Evolutionary conservation across 495 filamentous ascomycete species (phyloP), one percentile per base, ranked within the genome.

Genomic region (Neurospora pannonica): DNA sequence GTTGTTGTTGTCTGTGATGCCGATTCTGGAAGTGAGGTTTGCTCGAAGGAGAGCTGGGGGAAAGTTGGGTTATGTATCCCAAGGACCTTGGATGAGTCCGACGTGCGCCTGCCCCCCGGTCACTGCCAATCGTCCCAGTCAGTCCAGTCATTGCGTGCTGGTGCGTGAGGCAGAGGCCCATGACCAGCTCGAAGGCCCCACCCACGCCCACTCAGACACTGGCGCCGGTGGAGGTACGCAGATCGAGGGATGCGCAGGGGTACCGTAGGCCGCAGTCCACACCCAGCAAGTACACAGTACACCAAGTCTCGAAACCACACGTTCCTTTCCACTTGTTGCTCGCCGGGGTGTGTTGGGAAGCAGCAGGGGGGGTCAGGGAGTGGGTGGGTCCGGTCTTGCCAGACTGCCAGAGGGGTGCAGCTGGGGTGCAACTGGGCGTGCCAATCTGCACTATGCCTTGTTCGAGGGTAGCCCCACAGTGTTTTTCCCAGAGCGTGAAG

Each of bases 101-200:
- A 62, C 54, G 54, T 62, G 54, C 54, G 54, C 54, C 46, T 31
- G 24, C 54, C 74, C 75, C 74, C 79, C 74, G 76, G 76, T 76
- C 78, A 72, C 72, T 75, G 77, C 71, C 70, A 60, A 70, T 75
- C 24, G 54, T 31, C 54, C 54, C 54, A 62, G 54, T 62, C 54
- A 62, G 54, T 62, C 54, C 28, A 72, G 71, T 54, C 54, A 54
- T 77, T 75, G 76, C 76, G 74, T 48, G 78, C 71, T 71, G 60
- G 62, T n/a, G 75, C 74, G 43, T 19, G 75, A 79, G 75, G 75
- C 74, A 78, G 76, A 76, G 72, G 75, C 80, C 79, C 78, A 81
- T 82, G 80, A 82, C 80, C 80, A 82, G 54, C 54, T 62, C 78
- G 75, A 80, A 78, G 77, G 80, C 24, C 54, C 54, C 54, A 77